These are phyloP conservation scores for Hymenoscyphus infarciens DNA, from an alignment of 2,329 filamentous ascomycete species.

Conservation along the genomic window DNA sequence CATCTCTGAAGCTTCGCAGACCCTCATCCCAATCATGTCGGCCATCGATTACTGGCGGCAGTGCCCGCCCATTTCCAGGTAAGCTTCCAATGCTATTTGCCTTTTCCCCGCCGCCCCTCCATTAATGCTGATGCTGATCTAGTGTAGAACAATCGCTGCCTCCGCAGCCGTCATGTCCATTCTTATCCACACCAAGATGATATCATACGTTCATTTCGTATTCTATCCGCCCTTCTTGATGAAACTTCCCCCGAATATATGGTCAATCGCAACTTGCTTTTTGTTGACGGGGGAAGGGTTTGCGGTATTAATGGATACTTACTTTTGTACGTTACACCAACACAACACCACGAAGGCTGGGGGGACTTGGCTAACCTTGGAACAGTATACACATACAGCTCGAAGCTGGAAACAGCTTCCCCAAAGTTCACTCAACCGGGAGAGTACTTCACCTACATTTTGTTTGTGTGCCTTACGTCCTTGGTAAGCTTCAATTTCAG, in stretches of 20 bases:
- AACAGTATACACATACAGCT: constrained; percentile 63
- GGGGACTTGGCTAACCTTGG: constrained; percentile 18
- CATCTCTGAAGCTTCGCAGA: constrained; percentile 14
- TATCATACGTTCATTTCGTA: constrained; percentile 47
- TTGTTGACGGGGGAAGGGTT: constrained; percentile 36
- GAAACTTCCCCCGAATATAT: constrained; percentile 44
- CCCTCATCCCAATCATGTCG: constrained; percentile 29
- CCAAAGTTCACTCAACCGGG: constrained; percentile 59
- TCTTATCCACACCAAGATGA: constrained; percentile 51
- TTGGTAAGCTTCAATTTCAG: constrained; percentile 51
- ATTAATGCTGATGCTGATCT: constrained; percentile 44
- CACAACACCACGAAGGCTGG: background rate
- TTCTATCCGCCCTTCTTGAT: constrained; percentile 50
- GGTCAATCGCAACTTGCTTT: constrained; percentile 38
- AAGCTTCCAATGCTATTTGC: constrained; percentile 31
- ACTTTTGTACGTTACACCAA: constrained; percentile 51
- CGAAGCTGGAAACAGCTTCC: constrained; percentile 57
- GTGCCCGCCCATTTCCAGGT: constrained; percentile 65
- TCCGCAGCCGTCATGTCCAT: constrained; percentile 57
- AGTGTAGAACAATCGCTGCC: constrained; percentile 59
- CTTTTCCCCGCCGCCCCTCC: constrained; percentile 13
- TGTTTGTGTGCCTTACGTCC: constrained; percentile 59
- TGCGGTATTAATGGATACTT: constrained; percentile 62
- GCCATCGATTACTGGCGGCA: constrained; percentile 61
- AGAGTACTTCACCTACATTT: constrained; percentile 63